Conservation (phyloP, 805 yeast genomes). For the Starmerella potacharoeniae region DNA sequence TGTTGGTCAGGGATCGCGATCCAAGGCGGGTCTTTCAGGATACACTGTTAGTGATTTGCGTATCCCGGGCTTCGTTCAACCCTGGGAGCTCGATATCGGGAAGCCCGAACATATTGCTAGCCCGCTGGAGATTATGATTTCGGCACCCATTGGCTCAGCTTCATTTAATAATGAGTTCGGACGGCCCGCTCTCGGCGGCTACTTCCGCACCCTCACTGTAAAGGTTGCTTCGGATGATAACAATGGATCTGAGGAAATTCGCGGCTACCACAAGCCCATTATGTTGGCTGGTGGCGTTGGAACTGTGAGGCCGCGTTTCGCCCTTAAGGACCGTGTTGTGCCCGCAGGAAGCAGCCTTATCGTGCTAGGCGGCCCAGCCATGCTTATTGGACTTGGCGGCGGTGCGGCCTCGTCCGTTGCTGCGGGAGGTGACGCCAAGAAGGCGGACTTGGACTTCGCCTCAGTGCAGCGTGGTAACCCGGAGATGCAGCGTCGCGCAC, state of each 20-base stretch:
- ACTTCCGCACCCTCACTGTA: slow-evolving; percentile 89
- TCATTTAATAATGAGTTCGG: slow-evolving; percentile 98
- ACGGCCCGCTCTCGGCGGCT: slow-evolving; percentile 93
- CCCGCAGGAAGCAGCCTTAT: slow-evolving; percentile 86
- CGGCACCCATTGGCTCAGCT: slow-evolving; percentile 96
- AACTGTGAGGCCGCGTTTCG: slow-evolving; percentile 83
- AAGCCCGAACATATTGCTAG: slow-evolving; percentile 90
- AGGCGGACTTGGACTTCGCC: slow-evolving; percentile 89
- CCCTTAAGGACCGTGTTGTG: slow-evolving; percentile 74
- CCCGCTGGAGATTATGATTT: slow-evolving; percentile 85
- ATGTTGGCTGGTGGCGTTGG: slow-evolving; percentile 99
- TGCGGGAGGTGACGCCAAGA: slow-evolving; percentile 66
- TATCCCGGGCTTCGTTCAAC: slow-evolving; percentile 77
- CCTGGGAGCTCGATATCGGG: slow-evolving; percentile 91
- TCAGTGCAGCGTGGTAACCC: slow-evolving; percentile 99
- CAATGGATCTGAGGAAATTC: slow-evolving; percentile 41
- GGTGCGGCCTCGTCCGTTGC: slow-evolving; percentile 98
- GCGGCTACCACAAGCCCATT: slow-evolving; percentile 98
- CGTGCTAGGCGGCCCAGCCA: slow-evolving; percentile 94
- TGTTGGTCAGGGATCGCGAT: slow-evolving; percentile 94
- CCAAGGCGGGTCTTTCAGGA: slow-evolving; percentile 94
- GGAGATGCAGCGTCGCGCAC: slow-evolving; percentile 98
- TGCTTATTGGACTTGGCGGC: slow-evolving; percentile 98
- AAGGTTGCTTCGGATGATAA: slow-evolving; percentile 52
- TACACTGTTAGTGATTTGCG: slow-evolving; percentile 81